phyloP scores from a whole-genome alignment of 768 basidiomycete species.

The Gautieria morchelliformis region DNA sequence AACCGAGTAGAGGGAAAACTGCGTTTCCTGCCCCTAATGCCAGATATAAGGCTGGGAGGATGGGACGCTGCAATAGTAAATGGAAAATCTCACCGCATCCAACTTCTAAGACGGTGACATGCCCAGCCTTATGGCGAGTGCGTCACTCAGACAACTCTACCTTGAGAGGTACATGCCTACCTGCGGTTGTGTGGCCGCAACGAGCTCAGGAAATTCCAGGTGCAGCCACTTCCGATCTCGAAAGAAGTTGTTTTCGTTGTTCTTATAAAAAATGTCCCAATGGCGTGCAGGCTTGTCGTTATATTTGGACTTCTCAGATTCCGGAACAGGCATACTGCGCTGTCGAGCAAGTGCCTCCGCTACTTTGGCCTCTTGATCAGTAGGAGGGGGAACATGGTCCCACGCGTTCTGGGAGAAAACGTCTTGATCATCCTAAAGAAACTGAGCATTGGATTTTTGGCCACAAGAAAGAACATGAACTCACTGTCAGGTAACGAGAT shows the following conservation, averaged over 20 bases:
- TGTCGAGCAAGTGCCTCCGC: conserved; percentile 62
- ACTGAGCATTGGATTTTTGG: background rate
- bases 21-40: conserved; percentile 85
- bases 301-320: conserved; percentile 59
- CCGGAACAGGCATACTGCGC: conserved; percentile 59
- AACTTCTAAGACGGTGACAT: conserved; percentile 69
- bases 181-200: conserved; percentile 55
- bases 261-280: conserved; percentile 90
- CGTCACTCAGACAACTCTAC: background rate
- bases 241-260: conserved; percentile 84
- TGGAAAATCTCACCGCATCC: conserved; percentile 61
- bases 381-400: conserved; percentile 82
- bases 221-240: conserved; percentile 91
- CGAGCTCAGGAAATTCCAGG: conserved; percentile 89
- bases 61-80: background rate
- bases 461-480: background rate
- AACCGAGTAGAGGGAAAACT: conserved; percentile 77
- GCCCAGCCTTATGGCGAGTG: conserved; percentile 52
- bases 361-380: conserved; percentile 71
- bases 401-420: conserved; percentile 86
- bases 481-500: conserved; percentile 4
- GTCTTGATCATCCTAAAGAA: conserved; percentile 33
- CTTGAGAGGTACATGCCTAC: conserved; percentile 27
- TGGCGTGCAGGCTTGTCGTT: conserved; percentile 64
- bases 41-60: background rate